Evolutionary conservation across 805 yeast genomes (phyloP).

Genomic region (Saccharomycopsis malanga): DNA sequence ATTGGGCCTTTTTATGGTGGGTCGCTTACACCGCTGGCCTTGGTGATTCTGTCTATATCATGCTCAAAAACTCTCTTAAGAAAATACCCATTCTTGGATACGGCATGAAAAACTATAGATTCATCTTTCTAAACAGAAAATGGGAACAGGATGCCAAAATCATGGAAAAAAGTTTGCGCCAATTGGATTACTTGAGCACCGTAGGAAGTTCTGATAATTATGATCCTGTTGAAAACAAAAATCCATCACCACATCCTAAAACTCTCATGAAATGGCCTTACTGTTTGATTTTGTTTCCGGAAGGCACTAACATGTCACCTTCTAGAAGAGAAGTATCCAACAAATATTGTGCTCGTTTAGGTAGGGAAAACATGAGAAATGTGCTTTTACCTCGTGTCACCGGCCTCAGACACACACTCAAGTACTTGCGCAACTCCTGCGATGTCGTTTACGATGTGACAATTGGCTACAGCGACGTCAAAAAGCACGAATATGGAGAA

Average conservation of each 20-base stretch:
- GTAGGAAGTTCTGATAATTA: slow-evolving; percentile 8
- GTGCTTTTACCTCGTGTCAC: slow-evolving; percentile 76
- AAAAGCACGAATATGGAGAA: slow-evolving; percentile 63
- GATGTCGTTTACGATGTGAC: slow-evolving; percentile 74
- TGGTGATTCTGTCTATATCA: slow-evolving; percentile 60
- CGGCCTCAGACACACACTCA: slow-evolving; percentile 65
- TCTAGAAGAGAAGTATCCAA: slow-evolving; percentile 54
- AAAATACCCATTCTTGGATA: slow-evolving; percentile 71
- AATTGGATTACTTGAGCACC: background rate
- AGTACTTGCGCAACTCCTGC: slow-evolving; percentile 45
- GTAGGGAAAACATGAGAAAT: slow-evolving; percentile 45
- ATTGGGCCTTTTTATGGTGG: slow-evolving; percentile 93
- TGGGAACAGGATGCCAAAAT: slow-evolving; percentile 72
- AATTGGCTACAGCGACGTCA: slow-evolving; percentile 71
- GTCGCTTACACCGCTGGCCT: slow-evolving; percentile 59
- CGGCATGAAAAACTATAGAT: slow-evolving; percentile 76
- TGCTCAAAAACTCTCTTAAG: slow-evolving; percentile 68
- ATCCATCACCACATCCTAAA: too few species aligned
- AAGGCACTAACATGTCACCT: slow-evolving; percentile 80
- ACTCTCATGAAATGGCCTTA: slow-evolving; percentile 41
- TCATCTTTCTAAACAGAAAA: slow-evolving; percentile 74
- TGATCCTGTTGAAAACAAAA: background rate
- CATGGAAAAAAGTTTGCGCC: slow-evolving; percentile 6
- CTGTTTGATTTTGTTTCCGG: slow-evolving; percentile 79
- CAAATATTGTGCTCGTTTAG: slow-evolving; percentile 47